These are phyloP conservation scores for Suillus placidus DNA, from an alignment of 768 basidiomycete species.

Conservation along the genomic window DNA sequence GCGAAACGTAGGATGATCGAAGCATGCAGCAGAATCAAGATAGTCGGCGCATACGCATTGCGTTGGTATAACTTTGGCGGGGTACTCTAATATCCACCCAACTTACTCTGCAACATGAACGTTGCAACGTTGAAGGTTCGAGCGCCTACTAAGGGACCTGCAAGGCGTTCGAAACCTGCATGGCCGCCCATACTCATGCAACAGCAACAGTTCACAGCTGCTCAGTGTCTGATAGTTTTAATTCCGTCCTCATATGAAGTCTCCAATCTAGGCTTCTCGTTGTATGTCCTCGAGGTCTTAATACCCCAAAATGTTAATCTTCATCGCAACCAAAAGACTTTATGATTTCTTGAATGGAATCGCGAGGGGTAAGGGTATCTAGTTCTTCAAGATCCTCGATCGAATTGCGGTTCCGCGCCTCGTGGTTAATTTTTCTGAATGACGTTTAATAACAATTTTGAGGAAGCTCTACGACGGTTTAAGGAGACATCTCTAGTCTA, in stretches of 20 bases:
- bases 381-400: constrained; percentile 6
- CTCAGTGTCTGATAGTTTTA: constrained; percentile 1
- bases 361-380: constrained; percentile 3
- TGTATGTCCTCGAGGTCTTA: not conserved
- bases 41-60: not conserved
- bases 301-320: not conserved
- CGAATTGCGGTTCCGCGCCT: not conserved
- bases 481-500: not conserved
- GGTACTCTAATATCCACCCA: not conserved
- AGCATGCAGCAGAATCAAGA: not conserved
- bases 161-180: not conserved
- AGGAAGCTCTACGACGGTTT: not conserved
- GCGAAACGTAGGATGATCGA: not conserved
- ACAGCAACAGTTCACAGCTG: not conserved
- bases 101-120: not conserved
- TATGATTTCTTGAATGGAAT: not conserved
- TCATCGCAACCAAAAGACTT: not conserved
- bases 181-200: not conserved
- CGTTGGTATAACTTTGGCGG: not conserved
- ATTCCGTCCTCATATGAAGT: not conserved
- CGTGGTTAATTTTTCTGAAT: constrained; percentile 5
- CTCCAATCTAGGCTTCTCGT: not conserved
- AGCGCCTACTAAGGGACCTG: not conserved
- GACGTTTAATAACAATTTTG: not conserved
- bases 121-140: no score